Conservation (phyloP, 495 filamentous ascomycete genomes). For the Tuber brumale region DNA sequence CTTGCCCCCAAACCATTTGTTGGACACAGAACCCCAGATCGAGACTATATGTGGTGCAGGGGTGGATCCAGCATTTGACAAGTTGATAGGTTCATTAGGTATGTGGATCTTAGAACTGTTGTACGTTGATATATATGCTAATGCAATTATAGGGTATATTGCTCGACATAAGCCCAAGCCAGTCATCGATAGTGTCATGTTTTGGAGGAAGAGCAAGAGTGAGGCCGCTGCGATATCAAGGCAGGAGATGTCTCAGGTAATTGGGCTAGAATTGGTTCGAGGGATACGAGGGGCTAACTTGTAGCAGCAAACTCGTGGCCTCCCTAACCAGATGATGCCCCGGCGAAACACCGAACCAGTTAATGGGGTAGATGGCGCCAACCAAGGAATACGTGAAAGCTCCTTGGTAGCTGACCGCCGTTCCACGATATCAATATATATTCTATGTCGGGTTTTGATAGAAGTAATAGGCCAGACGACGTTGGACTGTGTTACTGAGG, state of each 20-base stretch:
- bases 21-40: constrained; percentile 70
- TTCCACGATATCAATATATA: constrained; percentile 86
- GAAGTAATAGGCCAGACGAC: constrained; percentile 90
- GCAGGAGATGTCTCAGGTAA: constrained; percentile 58
- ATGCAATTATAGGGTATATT: constrained; percentile 55
- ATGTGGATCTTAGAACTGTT: constrained; percentile 7
- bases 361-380: constrained; percentile 23
- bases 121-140: constrained; percentile 16
- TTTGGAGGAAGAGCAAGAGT: constrained; percentile 91
- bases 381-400: constrained; percentile 28
- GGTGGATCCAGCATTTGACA: constrained; percentile 85
- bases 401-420: constrained; percentile 63
- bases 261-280: constrained; percentile 18
- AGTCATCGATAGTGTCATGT: constrained; percentile 94
- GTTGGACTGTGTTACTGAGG: constrained; percentile 68
- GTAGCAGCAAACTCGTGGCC: constrained; percentile 26
- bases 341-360: constrained; percentile 40
- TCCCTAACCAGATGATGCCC: constrained; percentile 29
- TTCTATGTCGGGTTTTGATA: constrained; percentile 86
- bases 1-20: constrained; percentile 46
- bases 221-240: constrained; percentile 65
- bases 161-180: constrained; percentile 87
- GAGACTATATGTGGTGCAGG: constrained; percentile 86
- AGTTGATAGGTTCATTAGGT: constrained; percentile 84
- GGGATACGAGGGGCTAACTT: constrained; percentile 8